phyloP scores from a whole-genome alignment of 345 rosid genomes.

The Citrus hindsii region DNA sequence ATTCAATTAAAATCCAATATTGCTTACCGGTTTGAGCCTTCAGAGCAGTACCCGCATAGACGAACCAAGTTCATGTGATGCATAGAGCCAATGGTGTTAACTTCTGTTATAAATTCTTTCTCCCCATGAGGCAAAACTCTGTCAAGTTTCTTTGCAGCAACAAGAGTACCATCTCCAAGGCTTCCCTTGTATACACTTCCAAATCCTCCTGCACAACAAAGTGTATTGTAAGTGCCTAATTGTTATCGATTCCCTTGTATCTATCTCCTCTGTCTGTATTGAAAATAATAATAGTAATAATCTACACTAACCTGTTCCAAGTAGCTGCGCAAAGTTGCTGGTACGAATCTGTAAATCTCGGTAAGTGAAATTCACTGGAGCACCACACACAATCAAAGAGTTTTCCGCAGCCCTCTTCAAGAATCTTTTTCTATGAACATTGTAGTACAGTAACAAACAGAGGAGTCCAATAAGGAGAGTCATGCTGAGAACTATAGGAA shows the following conservation, averaged over 20 bases:
- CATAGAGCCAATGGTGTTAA: slow-evolving; percentile 79
- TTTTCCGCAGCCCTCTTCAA: slow-evolving; percentile 51
- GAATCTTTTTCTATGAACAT: slow-evolving; percentile 47
- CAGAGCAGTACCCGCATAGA: slow-evolving; percentile 72
- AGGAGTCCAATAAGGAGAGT: slow-evolving; percentile 56
- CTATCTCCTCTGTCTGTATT: background rate
- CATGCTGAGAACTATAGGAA: slow-evolving; percentile 69
- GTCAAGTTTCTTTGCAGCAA: slow-evolving; percentile 76
- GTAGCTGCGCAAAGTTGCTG: slow-evolving; percentile 59
- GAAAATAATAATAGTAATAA: background rate
- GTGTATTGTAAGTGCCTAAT: background rate
- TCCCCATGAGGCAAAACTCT: slow-evolving; percentile 67
- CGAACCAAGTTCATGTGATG: slow-evolving; percentile 84
- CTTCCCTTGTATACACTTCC: slow-evolving; percentile 77
- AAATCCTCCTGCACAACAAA: slow-evolving; percentile 56
- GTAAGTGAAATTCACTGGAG: slow-evolving; percentile 65
- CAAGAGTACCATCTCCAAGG: slow-evolving; percentile 41
- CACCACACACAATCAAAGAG: slow-evolving; percentile 53
- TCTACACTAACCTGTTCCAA: slow-evolving; percentile 62
- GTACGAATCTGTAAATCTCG: slow-evolving; percentile 70
- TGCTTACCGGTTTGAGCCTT: slow-evolving; percentile 62
- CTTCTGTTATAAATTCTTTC: slow-evolving; percentile 74
- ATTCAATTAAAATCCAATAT: background rate
- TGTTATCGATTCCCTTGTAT: background rate
- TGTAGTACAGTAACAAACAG: slow-evolving; percentile 60